These are phyloP conservation scores for Fusarium mundagurra DNA, from an alignment of 2,329 filamentous ascomycete genomes.

Conservation along the genomic window DNA sequence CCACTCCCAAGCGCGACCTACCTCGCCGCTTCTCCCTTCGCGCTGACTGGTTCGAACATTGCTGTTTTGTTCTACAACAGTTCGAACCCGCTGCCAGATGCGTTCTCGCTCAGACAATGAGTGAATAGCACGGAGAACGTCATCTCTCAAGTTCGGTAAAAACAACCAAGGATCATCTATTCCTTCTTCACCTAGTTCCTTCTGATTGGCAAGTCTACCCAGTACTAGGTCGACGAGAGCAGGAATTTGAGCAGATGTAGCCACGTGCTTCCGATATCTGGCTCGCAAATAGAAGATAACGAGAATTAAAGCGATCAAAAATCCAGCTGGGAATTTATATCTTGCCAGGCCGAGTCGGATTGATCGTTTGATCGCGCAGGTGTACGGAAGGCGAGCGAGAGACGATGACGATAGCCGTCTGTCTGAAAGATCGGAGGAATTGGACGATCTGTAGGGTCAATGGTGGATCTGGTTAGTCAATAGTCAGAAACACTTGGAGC, in stretches of 20 bases:
- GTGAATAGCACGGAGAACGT: constrained; percentile 86
- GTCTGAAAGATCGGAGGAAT: constrained; percentile 69
- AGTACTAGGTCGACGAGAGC: constrained; percentile 85
- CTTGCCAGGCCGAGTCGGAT: constrained; percentile 82
- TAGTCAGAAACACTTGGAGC: constrained; percentile 60
- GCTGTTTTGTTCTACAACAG: constrained; percentile 90
- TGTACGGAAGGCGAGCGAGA: constrained; percentile 90
- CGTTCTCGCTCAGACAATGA: constrained; percentile 78
- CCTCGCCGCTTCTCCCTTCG: constrained; percentile 72
- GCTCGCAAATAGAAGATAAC: constrained; percentile 71
- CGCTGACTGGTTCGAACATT: constrained; percentile 84
- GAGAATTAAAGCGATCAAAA: constrained; percentile 63
- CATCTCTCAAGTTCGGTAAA: constrained; percentile 89
- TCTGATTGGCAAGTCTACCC: constrained; percentile 83
- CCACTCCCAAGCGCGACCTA: constrained; percentile 76
- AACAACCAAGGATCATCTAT: constrained; percentile 82
- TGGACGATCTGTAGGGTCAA: constrained; percentile 76
- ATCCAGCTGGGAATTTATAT: constrained; percentile 86
- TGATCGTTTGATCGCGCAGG: constrained; percentile 81
- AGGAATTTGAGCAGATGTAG: constrained; percentile 78
- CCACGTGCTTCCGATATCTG: constrained; percentile 69
- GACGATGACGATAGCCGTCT: constrained; percentile 82
- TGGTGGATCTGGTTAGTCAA: constrained; percentile 87
- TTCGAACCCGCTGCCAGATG: constrained; percentile 84
- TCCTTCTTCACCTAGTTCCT: constrained; percentile 76